These are phyloP conservation scores for Austroboletus eburneus DNA, from an alignment of 768 basidiomycete genomes.

Conservation along the genomic window DNA sequence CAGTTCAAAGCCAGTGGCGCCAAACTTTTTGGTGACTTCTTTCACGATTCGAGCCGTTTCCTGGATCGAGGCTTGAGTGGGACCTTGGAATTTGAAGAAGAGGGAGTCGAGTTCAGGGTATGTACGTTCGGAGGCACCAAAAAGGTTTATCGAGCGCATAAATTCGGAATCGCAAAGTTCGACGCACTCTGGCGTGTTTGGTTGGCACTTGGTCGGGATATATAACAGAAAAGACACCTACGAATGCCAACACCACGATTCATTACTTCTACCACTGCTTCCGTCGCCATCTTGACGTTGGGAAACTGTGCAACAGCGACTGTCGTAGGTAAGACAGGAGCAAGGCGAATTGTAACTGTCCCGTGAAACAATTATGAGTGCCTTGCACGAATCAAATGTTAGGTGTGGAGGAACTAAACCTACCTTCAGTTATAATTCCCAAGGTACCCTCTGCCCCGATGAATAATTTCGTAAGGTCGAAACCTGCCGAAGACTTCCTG, in stretches of 20 bases:
- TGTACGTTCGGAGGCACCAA: constrained; percentile 47
- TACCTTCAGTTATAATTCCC: constrained; percentile 86
- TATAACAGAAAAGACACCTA: constrained; percentile 33
- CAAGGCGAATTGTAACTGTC: constrained; percentile 72
- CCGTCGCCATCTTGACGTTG: constrained; percentile 65
- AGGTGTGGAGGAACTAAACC: neutral
- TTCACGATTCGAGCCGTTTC: constrained; percentile 61
- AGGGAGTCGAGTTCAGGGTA: constrained; percentile 67
- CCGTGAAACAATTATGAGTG: neutral
- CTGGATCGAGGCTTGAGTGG: constrained; percentile 50
- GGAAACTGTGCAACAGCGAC: constrained; percentile 84
- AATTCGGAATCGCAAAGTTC: constrained; percentile 75
- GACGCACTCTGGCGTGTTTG: constrained; percentile 58
- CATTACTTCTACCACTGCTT: constrained; percentile 69
- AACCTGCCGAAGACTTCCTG: constrained; percentile 85
- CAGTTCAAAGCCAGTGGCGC: constrained; percentile 62
- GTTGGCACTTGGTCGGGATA: too few species aligned
- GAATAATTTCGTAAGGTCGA: constrained; percentile 80
- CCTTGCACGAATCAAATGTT: neutral
- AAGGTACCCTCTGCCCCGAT: constrained; percentile 81
- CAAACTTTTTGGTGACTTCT: constrained; percentile 56
- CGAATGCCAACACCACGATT: constrained; percentile 74
- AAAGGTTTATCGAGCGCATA: constrained; percentile 59
- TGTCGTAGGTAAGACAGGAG: constrained; percentile 77
- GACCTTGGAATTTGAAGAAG: constrained; percentile 86